phyloP scores from a whole-genome alignment of 345 rosid species.

The Gossypium longicalyx region DNA sequence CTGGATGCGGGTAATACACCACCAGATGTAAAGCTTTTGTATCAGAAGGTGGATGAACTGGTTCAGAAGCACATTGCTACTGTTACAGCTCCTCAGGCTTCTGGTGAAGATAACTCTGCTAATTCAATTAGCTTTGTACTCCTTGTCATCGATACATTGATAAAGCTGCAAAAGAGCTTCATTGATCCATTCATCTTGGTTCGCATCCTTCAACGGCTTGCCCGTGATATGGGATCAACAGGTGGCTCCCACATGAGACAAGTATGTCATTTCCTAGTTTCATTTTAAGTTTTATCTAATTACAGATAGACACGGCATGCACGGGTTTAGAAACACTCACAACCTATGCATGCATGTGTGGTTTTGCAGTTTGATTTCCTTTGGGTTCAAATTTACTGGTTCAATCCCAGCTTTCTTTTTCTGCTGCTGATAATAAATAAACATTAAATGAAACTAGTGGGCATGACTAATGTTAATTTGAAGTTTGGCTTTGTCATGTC shows the following conservation, averaged over 20 bases:
- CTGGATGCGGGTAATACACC: conserved; percentile 65
- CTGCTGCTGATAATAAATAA: not conserved
- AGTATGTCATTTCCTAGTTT: conserved; percentile 43
- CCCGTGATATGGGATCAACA: conserved; percentile 88
- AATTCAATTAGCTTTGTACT: conserved; percentile 84
- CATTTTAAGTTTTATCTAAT: not conserved
- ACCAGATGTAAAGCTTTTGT: conserved; percentile 66
- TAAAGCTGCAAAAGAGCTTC: conserved; percentile 71
- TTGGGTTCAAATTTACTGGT: not conserved
- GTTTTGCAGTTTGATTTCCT: not conserved
- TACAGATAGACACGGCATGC: not conserved
- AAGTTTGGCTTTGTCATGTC: not conserved
- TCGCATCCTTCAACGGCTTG: conserved; percentile 84
- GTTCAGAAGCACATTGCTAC: conserved; percentile 76
- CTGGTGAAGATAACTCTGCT: conserved; percentile 70
- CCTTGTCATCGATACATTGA: conserved; percentile 86
- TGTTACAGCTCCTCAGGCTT: conserved; percentile 65
- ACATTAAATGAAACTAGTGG: not conserved
- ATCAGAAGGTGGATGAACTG: conserved; percentile 83
- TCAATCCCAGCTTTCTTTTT: not conserved
- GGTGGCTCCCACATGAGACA: conserved; percentile 80
- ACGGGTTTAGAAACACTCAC: not conserved
- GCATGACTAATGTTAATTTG: not conserved
- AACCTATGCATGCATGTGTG: not conserved
- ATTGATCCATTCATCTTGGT: conserved; percentile 72